Conservation (phyloP, 768 basidiomycete genomes). For the Daedaleopsis sinensis region DNA sequence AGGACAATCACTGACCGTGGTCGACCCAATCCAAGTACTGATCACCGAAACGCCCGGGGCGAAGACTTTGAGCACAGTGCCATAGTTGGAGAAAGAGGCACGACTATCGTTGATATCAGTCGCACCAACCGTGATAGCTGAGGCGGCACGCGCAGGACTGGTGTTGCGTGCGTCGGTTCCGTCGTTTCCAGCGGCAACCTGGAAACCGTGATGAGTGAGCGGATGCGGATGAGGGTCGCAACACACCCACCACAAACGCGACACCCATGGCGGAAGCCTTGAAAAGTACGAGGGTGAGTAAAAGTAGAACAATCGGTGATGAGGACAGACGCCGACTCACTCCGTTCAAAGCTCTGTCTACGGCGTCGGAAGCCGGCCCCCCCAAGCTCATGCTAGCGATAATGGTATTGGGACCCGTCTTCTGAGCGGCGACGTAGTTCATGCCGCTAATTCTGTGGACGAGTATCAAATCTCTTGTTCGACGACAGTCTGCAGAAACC, state of each 20-base stretch:
- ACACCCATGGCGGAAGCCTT: slow-evolving; percentile 11
- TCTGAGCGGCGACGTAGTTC: neutral
- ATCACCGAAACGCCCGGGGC: slow-evolving; percentile 37
- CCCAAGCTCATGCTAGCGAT: slow-evolving; percentile 43
- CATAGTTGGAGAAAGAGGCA: slow-evolving; percentile 44
- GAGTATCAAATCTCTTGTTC: neutral
- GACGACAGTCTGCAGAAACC: neutral
- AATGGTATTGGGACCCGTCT: slow-evolving; percentile 23
- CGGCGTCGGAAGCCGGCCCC: slow-evolving; percentile 29
- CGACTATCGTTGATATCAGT: slow-evolving; percentile 38
- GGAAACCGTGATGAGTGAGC: neutral
- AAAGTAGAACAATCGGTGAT: no score
- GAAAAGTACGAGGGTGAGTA: no score
- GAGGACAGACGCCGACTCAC: neutral
- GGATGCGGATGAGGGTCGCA: neutral
- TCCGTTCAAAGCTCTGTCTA: slow-evolving; percentile 25
- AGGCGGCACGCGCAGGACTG: slow-evolving; percentile 40
- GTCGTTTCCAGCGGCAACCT: slow-evolving; percentile 41
- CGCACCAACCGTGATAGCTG: slow-evolving; percentile 45
- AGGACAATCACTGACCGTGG: neutral
- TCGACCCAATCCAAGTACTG: slow-evolving; percentile 13
- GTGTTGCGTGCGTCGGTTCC: slow-evolving; percentile 34
- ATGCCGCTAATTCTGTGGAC: neutral
- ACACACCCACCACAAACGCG: slow-evolving; percentile 12
- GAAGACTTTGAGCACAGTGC: slow-evolving; percentile 44